phyloP scores from a whole-genome alignment of 345 rosid genomes.

The Salix arbutifolia region DNA sequence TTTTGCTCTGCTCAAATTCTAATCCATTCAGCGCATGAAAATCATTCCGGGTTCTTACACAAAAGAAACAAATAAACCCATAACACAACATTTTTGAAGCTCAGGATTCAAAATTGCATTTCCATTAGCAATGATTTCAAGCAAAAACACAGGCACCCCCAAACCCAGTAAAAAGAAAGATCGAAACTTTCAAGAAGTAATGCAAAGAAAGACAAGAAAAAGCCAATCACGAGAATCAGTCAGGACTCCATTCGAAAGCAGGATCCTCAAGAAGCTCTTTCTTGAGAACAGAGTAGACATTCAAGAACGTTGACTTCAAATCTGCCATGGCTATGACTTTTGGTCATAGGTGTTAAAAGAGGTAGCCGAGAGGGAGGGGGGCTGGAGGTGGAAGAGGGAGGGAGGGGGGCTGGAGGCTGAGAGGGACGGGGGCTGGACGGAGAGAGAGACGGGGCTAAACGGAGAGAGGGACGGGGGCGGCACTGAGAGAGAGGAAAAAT shows the following conservation, averaged over 20 bases:
- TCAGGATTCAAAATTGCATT: neutral
- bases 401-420: too few species aligned
- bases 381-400: too few species aligned
- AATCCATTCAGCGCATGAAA: neutral
- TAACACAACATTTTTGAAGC: neutral
- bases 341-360: neutral
- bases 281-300: conserved; percentile 56
- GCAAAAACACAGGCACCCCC: neutral
- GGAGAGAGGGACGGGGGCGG: too few species aligned
- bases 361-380: conserved; percentile 1
- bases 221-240: conserved; percentile 71
- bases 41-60: neutral
- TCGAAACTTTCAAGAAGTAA: neutral
- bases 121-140: conserved; percentile 3
- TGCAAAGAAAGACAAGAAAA: neutral
- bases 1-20: neutral
- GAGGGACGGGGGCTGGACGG: too few species aligned
- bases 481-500: too few species aligned
- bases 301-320: conserved; percentile 60
- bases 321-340: conserved; percentile 48
- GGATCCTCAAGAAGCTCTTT: conserved; percentile 75
- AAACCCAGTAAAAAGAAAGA: neutral
- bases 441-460: too few species aligned
- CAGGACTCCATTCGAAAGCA: conserved; percentile 71
- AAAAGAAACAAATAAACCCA: neutral